phyloP scores from a whole-genome alignment of 331 rosid species.

The Dryas integrifolia region DNA sequence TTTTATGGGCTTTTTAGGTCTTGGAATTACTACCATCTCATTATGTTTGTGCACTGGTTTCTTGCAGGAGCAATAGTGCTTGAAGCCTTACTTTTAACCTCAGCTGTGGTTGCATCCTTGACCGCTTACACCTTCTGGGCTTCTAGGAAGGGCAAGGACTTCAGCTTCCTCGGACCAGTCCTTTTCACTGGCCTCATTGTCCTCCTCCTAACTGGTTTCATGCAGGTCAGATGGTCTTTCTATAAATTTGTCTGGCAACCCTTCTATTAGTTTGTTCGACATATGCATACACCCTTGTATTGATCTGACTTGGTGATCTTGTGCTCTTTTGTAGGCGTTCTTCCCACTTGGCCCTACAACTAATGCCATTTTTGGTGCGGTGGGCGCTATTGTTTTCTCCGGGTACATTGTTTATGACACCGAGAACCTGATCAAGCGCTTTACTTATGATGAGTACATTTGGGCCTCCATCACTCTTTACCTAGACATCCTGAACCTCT shows the following conservation, averaged over 20 bases:
- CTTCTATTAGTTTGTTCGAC: background rate
- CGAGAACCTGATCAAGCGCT: slow-evolving; percentile 84
- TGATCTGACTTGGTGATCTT: slow-evolving; percentile 23
- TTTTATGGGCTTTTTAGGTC: background rate
- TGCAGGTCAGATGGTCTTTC: slow-evolving; percentile 57
- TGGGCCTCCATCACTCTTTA: slow-evolving; percentile 92
- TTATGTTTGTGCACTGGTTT: slow-evolving; percentile 11
- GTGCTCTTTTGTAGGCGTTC: slow-evolving; percentile 56
- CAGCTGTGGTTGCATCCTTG: slow-evolving; percentile 75
- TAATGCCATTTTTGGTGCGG: slow-evolving; percentile 66
- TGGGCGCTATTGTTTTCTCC: slow-evolving; percentile 78
- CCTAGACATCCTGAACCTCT: slow-evolving; percentile 66
- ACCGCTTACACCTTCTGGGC: slow-evolving; percentile 97
- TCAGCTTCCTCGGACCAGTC: slow-evolving; percentile 88
- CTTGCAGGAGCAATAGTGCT: slow-evolving; percentile 82
- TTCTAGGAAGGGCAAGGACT: slow-evolving; percentile 96
- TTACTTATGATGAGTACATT: slow-evolving; percentile 80
- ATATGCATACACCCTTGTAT: background rate
- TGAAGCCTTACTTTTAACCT: slow-evolving; percentile 86
- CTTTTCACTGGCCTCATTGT: slow-evolving; percentile 73
- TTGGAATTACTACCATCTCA: background rate
- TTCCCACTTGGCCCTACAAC: slow-evolving; percentile 81
- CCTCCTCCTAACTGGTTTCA: slow-evolving; percentile 63
- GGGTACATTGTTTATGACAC: slow-evolving; percentile 93
- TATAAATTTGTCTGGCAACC: background rate